Conservation (phyloP, 73 alveolate species). For the Effrenium voratum region DNA sequence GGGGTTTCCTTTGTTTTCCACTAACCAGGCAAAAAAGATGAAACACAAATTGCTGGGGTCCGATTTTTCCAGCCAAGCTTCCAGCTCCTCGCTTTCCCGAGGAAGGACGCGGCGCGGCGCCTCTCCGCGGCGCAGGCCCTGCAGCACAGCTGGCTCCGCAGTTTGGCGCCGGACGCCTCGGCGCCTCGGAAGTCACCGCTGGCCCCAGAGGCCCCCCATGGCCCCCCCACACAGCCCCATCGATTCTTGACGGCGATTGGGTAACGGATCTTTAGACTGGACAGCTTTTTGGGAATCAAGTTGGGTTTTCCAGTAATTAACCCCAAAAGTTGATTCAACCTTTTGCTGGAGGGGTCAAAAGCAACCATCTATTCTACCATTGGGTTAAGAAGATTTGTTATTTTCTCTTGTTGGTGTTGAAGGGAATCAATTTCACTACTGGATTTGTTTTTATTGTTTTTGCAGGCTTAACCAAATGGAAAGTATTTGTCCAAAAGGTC, state of each 20-base stretch:
- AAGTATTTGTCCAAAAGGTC: too few species aligned
- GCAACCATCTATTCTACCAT: too few species aligned
- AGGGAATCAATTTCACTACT: too few species aligned
- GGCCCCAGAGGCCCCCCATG: background rate
- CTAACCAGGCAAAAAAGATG: background rate
- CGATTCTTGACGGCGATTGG: background rate
- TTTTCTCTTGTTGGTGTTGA: too few species aligned
- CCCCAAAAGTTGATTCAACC: background rate
- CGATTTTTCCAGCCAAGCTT: background rate
- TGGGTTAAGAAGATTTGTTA: too few species aligned
- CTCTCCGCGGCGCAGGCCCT: slow-evolving; percentile 57
- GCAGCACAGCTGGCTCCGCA: slow-evolving; percentile 28
- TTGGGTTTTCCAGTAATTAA: background rate
- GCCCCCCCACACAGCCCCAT: background rate
- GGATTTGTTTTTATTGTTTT: too few species aligned
- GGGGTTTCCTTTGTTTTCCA: background rate
- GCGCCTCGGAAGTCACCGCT: background rate
- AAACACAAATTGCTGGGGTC: background rate
- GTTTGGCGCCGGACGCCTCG: background rate
- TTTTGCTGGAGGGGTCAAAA: too few species aligned
- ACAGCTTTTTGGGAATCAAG: background rate
- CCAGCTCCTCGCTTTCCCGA: background rate
- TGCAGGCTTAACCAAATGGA: too few species aligned
- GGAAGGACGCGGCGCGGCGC: slow-evolving; percentile 44
- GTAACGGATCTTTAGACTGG: background rate